Conservation (phyloP, 2,329 filamentous ascomycete species). For the Leptosphaerulina australis region DNA sequence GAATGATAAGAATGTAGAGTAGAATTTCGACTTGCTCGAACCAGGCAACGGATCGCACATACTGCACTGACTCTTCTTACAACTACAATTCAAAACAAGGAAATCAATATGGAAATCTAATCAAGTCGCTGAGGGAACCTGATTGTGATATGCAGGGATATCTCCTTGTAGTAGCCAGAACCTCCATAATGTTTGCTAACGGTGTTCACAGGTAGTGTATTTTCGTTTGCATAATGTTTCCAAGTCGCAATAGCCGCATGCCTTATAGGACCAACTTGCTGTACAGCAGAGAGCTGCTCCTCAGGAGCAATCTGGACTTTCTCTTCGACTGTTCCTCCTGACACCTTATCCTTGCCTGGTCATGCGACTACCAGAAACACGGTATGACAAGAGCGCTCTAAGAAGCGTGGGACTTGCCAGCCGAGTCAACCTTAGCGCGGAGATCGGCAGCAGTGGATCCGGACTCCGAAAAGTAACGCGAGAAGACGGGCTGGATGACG, state of each 20-base stretch:
- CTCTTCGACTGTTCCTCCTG: not conserved
- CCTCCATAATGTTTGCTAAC: slow-evolving; percentile 26
- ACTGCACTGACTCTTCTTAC: slow-evolving; percentile 13
- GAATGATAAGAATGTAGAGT: slow-evolving; percentile 7
- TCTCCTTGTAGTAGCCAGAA: slow-evolving; percentile 30
- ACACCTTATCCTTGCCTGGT: slow-evolving; percentile 22
- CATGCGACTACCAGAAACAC: slow-evolving; percentile 41
- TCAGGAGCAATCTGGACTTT: slow-evolving; percentile 1
- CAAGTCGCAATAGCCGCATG: slow-evolving; percentile 41
- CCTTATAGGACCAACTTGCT: slow-evolving; percentile 16
- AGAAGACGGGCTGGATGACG: slow-evolving; percentile 87
- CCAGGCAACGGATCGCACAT: slow-evolving; percentile 2
- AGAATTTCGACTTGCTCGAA: slow-evolving; percentile 3
- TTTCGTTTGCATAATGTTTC: slow-evolving; percentile 32
- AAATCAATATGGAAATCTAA: slow-evolving; percentile 26
- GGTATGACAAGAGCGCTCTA: slow-evolving; percentile 18
- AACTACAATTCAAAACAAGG: slow-evolving; percentile 25
- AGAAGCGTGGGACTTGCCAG: slow-evolving; percentile 49
- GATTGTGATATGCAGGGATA: slow-evolving; percentile 35
- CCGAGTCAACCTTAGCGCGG: slow-evolving; percentile 82
- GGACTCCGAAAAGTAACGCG: slow-evolving; percentile 80
- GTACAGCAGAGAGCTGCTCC: slow-evolving; percentile 19
- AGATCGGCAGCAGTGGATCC: slow-evolving; percentile 84
- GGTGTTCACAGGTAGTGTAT: slow-evolving; percentile 27
- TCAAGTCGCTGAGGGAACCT: slow-evolving; percentile 24